A percentile compares a stretch with the other conserved stretches of the same genome.
Evolutionary conservation across 176 grass and related monocot species (phyloP).

Genomic region (Saccharum officinarum): DNA sequence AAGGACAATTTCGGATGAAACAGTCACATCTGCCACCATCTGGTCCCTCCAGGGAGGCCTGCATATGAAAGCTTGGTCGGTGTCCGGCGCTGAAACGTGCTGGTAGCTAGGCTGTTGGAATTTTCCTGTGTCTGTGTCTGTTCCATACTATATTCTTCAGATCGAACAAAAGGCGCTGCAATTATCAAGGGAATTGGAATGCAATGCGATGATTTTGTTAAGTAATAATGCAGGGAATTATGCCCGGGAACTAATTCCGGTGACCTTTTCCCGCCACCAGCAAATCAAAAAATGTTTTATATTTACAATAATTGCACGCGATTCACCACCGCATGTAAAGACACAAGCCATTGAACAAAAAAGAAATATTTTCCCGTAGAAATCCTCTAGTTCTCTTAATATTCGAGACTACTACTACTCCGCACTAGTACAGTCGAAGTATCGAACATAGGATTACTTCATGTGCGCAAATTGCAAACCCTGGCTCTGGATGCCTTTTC

Average conservation of each 20-base stretch:
- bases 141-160: slow-evolving; percentile 14
- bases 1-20: not conserved
- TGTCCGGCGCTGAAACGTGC: not conserved
- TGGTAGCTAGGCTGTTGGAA: slow-evolving; percentile 3
- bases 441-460: not conserved
- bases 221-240: slow-evolving; percentile 35
- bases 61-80: slow-evolving; percentile 11
- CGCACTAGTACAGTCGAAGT: not conserved
- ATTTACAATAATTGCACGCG: not conserved
- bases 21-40: not conserved
- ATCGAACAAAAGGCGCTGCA: not conserved
- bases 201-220: slow-evolving; percentile 24
- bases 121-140: not conserved
- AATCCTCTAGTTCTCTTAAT: not conserved
- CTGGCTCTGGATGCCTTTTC: not conserved
- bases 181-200: slow-evolving; percentile 49
- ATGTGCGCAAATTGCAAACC: not conserved
- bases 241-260: slow-evolving; percentile 35
- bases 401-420: not conserved
- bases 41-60: not conserved
- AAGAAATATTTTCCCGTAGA: not conserved
- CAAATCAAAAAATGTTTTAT: not conserved
- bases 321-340: not conserved
- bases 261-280: not conserved
- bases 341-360: not conserved